Evolutionary conservation across 768 basidiomycete species (phyloP), one percentile per base, ranked within the genome.

Genomic region (Tremella fuciformis): DNA sequence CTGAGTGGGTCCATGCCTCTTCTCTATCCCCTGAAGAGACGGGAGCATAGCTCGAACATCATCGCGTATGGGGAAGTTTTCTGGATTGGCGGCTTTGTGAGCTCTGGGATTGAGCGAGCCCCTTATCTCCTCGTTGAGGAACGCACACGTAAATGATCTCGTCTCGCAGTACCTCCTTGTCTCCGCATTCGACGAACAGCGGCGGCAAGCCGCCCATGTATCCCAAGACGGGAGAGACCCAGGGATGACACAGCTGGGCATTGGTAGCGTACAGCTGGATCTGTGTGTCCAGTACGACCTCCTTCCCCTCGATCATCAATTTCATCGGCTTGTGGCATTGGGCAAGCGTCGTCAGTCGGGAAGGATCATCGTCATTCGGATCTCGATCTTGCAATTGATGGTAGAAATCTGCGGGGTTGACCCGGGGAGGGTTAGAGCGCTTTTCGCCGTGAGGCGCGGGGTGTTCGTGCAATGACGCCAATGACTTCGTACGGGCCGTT

Each of bases 131-230:
- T 15, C 4, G 6, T 46, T 15, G 34, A n/a, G 13, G 2, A 19
- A 64, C 72, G 62, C 59, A 77, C 90, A 83, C 79, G 71, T 90
- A 97, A 26, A 97, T 84, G 34, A 90, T 85, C 76, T 97, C 94
- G 71, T 98, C 94, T 54, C 92, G 81, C 42, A 97, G 77, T 0
- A 94, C 90, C 78, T 98, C 94, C 67, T 87, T 88, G 56, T 96
- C 88, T 40, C 94, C 86, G 0, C 85, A 88, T 63, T 92, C 85
- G 64, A 99, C 78, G 22, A 91, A 77, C 47, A 98, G 70, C 13
- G 96, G 96, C 1, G 90, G 90, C 0, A 99, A 77, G 1, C 93
- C 93, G 4, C 94, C 96, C 11, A 99, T 82, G 76, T 91, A 92
- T 0, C 79, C 77, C 83, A 84, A 15, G 82, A 82, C 18, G 81